phyloP scores from a whole-genome alignment of 495 filamentous ascomycete species.

The Neurospora sublineolata region DNA sequence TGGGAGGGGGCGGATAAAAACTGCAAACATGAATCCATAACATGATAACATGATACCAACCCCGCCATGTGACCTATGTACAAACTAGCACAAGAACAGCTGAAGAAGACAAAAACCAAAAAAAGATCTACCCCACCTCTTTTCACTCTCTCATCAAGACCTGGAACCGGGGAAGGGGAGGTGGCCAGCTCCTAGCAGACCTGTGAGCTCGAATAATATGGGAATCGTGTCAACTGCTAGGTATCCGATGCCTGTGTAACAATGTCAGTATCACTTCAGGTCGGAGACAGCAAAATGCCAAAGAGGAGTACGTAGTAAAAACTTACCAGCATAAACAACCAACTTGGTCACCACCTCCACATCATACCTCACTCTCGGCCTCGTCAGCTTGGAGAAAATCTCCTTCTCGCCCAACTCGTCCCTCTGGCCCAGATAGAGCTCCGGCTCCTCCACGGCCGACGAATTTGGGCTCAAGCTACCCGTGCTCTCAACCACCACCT shows the following conservation, averaged over 20 bases:
- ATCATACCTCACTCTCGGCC: slow-evolving; percentile 86
- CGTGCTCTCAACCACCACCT: slow-evolving; percentile 45
- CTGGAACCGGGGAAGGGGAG: neutral
- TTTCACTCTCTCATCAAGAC: neutral
- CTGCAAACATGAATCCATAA: neutral
- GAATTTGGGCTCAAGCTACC: neutral
- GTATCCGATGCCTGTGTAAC: slow-evolving; percentile 52
- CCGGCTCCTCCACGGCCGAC: slow-evolving; percentile 6
- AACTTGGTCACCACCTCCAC: slow-evolving; percentile 95
- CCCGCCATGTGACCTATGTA: neutral
- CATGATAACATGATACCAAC: neutral
- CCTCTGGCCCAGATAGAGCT: slow-evolving; percentile 27
- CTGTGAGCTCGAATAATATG: slow-evolving; percentile 53
- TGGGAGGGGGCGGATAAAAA: too few species aligned
- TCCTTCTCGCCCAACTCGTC: slow-evolving; percentile 57
- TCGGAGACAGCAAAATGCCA: too few species aligned
- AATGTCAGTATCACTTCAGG: too few species aligned
- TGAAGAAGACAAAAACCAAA: neutral
- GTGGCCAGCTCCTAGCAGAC: slow-evolving; percentile 36
- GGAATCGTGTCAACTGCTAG: slow-evolving; percentile 58
- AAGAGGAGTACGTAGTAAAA: neutral
- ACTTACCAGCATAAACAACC: slow-evolving; percentile 78
- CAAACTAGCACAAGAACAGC: neutral
- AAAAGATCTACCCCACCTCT: neutral
- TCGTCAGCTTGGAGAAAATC: slow-evolving; percentile 74